Conservation (phyloP, 306 rosid species). For the Dicorynia guianensis region DNA sequence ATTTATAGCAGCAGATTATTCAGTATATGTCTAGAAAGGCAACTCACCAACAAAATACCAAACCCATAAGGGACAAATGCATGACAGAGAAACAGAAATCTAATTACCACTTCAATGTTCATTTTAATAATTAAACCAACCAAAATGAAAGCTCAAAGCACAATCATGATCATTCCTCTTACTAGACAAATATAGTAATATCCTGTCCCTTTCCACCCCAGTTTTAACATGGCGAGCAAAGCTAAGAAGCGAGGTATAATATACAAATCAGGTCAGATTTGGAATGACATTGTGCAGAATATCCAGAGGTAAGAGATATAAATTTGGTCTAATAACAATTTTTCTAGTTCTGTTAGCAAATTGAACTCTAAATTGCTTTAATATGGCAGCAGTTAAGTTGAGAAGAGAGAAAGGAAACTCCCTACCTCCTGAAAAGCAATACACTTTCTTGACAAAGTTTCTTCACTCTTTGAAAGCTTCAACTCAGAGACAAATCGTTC, state of each 20-base stretch:
- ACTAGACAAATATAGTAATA: not conserved
- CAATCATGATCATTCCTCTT: not conserved
- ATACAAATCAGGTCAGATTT: not conserved
- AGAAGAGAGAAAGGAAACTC: conserved; percentile 15
- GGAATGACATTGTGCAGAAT: not conserved
- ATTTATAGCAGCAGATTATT: not conserved
- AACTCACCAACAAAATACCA: conserved; percentile 19
- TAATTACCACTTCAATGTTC: not conserved
- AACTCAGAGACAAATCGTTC: conserved; percentile 87
- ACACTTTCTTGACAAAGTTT: conserved; percentile 57
- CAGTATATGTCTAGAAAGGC: not conserved
- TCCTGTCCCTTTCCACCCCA: conserved; percentile 10
- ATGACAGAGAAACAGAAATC: conserved; percentile 19
- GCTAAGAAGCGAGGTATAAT: not conserved
- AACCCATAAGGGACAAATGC: not conserved
- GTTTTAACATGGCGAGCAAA: not conserved
- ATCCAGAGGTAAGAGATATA: conserved; percentile 6
- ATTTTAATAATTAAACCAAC: conserved; percentile 11
- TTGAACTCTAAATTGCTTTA: conserved; percentile 22
- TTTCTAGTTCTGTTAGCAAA: conserved; percentile 23
- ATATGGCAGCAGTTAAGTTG: conserved; percentile 10
- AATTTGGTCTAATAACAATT: conserved; percentile 9
- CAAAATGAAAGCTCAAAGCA: conserved; percentile 9
- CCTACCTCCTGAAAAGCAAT: conserved; percentile 69
- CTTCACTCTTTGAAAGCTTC: conserved; percentile 89